Base-by-base conservation (phyloP, 345 rosid species). In the Eucalyptus regnans region DNA sequence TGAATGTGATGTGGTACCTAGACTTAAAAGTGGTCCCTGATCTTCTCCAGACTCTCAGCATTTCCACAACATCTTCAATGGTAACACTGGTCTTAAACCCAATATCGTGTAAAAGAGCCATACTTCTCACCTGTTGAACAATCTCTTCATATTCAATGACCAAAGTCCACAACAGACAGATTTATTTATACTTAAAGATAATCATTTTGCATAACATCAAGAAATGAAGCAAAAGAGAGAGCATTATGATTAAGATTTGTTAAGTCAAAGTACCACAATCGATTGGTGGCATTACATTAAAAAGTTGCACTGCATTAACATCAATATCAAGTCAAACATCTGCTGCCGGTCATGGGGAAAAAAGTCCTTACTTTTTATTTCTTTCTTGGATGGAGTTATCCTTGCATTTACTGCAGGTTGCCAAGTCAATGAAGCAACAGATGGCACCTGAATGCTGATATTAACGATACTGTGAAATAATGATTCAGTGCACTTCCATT, bases 41-140 rank as follows among this genome's bases (percentile, higher is more conserved):
- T 50, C 89, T 90, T 89, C 93, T 93, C 98, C 97, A 96, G 79
- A 87, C 87, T 92, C 91, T 91, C 83, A 96, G 90, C 86, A 94
- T 91, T 87, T 94, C 92, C 88, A 95, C 91, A 33, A 93, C 92
- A 92, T 96, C 99, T 86, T 91, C 90, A 50, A 95, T 87, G 84
- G 92, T 88, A 89, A 97, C 98, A 91, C 93, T 91, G 81, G 97
- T 94, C 94, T 94, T 97, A 85, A 96, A 95, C 89, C 96, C 99
- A 90, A 96, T 91, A 92, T 93, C 95, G 87, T 87, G 87, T 71
- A 95, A 87, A 86, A 97, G 91, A 86, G 93, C 95, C 87, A 66
- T 92, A 92, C 96, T 96, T 92, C 89, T 93, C 89, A 96, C 94
- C 99, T 97, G 95, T 90, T 31, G 60, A 50, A 86, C 22, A 86